Evolutionary conservation across 139 green algal species (phyloP).

Genomic region (Cymbomonas tetramitiformis): DNA sequence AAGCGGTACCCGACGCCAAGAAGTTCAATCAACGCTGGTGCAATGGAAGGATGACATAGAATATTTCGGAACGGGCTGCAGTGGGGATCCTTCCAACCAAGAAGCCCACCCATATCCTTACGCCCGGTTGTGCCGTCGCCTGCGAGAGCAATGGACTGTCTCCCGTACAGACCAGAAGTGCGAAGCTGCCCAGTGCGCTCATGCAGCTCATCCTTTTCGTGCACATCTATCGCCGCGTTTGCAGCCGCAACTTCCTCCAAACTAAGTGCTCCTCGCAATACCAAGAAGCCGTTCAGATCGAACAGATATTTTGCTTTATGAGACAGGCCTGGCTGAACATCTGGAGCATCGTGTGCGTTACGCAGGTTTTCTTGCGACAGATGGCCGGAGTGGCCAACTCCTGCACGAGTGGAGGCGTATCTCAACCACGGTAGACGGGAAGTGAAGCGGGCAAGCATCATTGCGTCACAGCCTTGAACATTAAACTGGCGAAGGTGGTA

Average conservation of each 20-base stretch:
- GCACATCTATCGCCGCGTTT: conserved; percentile 15
- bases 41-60: not conserved
- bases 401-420: no score
- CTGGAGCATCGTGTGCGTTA: no score
- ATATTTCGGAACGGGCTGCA: conserved; percentile 7
- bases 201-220: not conserved
- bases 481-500: no score
- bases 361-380: no score
- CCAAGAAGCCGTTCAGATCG: conserved; percentile 17
- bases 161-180: not conserved
- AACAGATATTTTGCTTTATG: conserved; percentile 19
- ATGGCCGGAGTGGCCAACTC: no score
- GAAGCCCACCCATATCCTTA: conserved; percentile 8
- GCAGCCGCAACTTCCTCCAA: not conserved
- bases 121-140: conserved; percentile 17
- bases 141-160: not conserved
- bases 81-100: conserved; percentile 6
- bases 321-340: not conserved
- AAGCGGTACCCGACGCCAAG: conserved; percentile 13
- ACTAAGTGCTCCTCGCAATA: not conserved
- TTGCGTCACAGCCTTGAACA: no score
- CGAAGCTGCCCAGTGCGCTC: conserved; percentile 7
- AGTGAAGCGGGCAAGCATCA: no score
- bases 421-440: no score
- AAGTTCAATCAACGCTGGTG: conserved; percentile 16